Evolutionary conservation across 2,329 filamentous ascomycete species (phyloP).

Genomic region (Apiospora koreana): DNA sequence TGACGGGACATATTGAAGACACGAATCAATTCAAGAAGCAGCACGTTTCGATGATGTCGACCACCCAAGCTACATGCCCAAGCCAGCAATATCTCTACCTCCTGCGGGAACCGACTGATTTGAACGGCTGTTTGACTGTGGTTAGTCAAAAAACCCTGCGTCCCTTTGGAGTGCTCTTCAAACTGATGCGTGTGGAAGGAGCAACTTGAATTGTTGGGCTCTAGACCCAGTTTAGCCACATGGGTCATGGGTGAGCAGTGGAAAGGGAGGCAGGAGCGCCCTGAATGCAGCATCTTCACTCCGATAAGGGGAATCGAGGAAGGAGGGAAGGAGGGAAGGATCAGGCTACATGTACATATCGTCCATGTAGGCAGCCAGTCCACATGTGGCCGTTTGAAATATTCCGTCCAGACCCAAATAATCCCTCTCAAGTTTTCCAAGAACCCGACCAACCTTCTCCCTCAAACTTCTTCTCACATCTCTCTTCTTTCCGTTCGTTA

Average conservation of each 20-base stretch:
- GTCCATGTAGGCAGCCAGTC: neutral
- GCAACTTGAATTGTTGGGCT: neutral
- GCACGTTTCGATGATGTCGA: neutral
- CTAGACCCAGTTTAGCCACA: neutral
- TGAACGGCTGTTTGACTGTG: neutral
- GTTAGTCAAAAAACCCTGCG: neutral
- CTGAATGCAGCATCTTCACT: neutral
- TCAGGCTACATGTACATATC: too few relatives aligned
- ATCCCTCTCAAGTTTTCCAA: neutral
- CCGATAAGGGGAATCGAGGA: neutral
- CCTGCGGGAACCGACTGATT: neutral
- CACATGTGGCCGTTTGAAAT: neutral
- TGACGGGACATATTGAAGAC: neutral
- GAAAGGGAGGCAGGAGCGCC: neutral
- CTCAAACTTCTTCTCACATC: constrained; percentile 13
- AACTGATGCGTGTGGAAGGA: neutral
- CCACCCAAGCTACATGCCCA: neutral
- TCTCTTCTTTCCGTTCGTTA: constrained; percentile 15
- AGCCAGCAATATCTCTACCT: constrained; percentile 9
- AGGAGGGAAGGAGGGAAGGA: neutral
- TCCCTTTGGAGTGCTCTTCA: too few relatives aligned
- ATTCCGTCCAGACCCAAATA: neutral
- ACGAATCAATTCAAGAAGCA: neutral
- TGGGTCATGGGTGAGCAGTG: neutral
- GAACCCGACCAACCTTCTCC: neutral